phyloP scores from a whole-genome alignment of 768 basidiomycete genomes.

The Galerina marginata region DNA sequence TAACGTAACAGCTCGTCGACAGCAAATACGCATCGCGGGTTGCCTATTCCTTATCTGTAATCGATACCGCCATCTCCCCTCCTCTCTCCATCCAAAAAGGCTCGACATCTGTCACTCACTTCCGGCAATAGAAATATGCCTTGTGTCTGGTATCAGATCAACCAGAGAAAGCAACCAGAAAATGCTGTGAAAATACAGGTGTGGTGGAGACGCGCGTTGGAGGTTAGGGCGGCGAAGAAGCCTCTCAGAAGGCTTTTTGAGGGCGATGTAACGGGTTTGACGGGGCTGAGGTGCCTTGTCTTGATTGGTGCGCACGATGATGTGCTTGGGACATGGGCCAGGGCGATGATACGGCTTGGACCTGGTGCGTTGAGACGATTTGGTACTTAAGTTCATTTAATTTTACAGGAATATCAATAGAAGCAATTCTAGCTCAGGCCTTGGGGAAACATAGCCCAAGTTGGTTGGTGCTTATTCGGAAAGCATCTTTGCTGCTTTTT shows the following conservation, averaged over 20 bases:
- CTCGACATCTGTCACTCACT: not conserved
- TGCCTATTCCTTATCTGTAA: no score
- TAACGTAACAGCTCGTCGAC: no score
- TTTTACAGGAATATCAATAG: not conserved
- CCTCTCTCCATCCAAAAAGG: not conserved
- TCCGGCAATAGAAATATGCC: conserved; percentile 45
- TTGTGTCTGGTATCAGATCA: conserved; percentile 53
- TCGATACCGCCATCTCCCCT: not conserved
- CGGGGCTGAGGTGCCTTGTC: no score
- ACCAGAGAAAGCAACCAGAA: conserved; percentile 67
- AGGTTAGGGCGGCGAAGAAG: conserved; percentile 25
- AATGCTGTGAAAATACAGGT: conserved; percentile 67
- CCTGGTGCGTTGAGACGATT: conserved; percentile 33
- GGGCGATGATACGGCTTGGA: conserved; percentile 35
- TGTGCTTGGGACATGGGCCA: conserved; percentile 23
- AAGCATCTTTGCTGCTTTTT: conserved; percentile 55
- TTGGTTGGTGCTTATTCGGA: conserved; percentile 66
- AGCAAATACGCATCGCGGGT: no score
- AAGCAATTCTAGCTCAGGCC: conserved; percentile 49
- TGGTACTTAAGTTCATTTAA: not conserved
- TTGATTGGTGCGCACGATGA: no score
- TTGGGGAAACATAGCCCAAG: conserved; percentile 42
- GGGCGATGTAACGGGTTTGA: no score
- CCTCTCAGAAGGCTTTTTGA: no score
- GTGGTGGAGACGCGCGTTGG: conserved; percentile 65